Conservation (phyloP, 306 rosid species). For the Ceratonia siliqua region DNA sequence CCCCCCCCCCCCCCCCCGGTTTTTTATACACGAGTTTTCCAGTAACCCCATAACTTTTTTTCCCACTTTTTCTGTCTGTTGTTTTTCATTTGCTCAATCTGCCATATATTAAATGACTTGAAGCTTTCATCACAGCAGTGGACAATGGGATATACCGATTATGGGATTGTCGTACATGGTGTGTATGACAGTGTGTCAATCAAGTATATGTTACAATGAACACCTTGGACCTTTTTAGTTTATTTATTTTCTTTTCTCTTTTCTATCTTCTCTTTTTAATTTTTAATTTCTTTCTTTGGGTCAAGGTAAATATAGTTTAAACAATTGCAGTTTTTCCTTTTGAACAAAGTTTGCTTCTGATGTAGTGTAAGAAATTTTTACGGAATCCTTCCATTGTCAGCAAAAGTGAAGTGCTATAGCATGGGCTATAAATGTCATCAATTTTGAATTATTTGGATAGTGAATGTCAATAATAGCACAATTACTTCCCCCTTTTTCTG, state of each 20-base stretch:
- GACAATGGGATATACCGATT: not conserved
- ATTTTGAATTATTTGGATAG: not conserved
- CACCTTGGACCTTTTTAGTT: not conserved
- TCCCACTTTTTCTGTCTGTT: not conserved
- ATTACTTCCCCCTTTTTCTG: not conserved
- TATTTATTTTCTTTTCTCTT: not conserved
- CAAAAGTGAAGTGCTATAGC: not conserved
- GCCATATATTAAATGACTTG: not conserved
- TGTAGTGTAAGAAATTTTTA: not conserved
- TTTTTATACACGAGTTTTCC: not conserved
- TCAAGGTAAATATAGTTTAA: not conserved
- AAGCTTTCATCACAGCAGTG: constrained; percentile 17
- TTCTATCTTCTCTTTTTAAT: not conserved
- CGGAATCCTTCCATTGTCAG: not conserved
- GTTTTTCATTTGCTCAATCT: constrained; percentile 20
- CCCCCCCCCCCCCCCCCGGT: no score
- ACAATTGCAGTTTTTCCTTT: no score
- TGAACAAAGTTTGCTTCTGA: not conserved
- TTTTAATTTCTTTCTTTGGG: not conserved
- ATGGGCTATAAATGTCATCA: not conserved
- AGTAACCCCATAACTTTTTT: not conserved
- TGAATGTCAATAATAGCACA: not conserved
- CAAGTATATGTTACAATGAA: not conserved
- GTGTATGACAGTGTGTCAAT: not conserved
- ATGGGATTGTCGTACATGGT: not conserved